Base-by-base conservation (phyloP, 2,329 filamentous ascomycete species). In the Scedosporium minutisporum region DNA sequence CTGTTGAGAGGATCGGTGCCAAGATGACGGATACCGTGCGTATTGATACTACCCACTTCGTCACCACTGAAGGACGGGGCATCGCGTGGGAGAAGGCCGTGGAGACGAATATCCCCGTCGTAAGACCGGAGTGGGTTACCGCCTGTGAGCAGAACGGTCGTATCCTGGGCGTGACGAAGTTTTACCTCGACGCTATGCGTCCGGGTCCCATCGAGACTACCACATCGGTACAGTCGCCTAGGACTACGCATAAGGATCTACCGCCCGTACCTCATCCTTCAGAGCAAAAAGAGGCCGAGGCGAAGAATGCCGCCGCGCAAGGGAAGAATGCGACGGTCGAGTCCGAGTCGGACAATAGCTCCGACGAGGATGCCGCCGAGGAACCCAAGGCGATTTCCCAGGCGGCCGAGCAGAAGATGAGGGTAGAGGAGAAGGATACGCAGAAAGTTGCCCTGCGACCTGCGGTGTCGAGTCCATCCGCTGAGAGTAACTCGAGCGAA, bases 41-140 rank as follows among this genome's bases (percentile, higher is more conserved):
- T 69, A 97, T 99, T 71, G 95, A 99, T 73, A 99, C 95, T 0
- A 99, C 95, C 16, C 95, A 99, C 76, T 99, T 99, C 73, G 91
- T 99, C 64, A 97, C 93, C 66, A 96, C 91, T 9, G 95, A 99
- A 74, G 93, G 93, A 33, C 82, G 93, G 63, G 95, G 95, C 38
- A 82, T 90, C 60, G 83, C 88, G 12, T 99, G 95, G 95, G 95
- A 99, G 77, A 96, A 95, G 79, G 95, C 95, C 1, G 88, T 93
- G 33, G 93, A 97, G 78, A 96, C 93, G 85, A 99, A 97, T 74
- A 96, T 99, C 62, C 95, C 95, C 6, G 91, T 99, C 10, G 95
- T 99, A 23, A 85, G 95, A 46, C 95, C 95, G 21, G 95, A 99
- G 74, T 99, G 95, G 95, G 85, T 99, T 33, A 90, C 96, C 69